phyloP scores from a whole-genome alignment of 306 rosid genomes.

The Gastrolobium villosum region DNA sequence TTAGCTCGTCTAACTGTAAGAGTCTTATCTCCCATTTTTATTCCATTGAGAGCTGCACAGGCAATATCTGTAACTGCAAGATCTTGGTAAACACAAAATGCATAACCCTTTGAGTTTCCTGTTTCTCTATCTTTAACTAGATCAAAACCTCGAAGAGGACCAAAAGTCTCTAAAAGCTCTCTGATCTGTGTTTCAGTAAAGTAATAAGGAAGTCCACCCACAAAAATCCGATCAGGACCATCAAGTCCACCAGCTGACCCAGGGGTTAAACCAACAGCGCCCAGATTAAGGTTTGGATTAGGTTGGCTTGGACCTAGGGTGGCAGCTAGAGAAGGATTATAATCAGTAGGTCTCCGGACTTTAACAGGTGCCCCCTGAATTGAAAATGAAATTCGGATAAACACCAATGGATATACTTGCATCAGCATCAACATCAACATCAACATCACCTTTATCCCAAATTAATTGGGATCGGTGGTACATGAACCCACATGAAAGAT shows the following conservation, averaged over 20 bases:
- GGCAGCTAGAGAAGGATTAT: conserved; percentile 97
- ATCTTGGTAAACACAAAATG: conserved; percentile 99
- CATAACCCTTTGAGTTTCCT: conserved; percentile 98
- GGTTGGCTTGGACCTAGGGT: conserved; percentile 99
- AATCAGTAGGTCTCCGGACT: conserved; percentile 98
- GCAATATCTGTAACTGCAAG: conserved; percentile 99
- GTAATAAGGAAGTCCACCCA: conserved; percentile 98
- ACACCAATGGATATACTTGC: neutral
- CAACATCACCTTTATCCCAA: too few relatives aligned
- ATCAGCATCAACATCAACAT: too few relatives aligned
- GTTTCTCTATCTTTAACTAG: conserved; percentile 98
- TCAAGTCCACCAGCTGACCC: conserved; percentile 99
- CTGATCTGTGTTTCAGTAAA: conserved; percentile 95
- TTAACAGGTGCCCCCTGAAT: conserved; percentile 97
- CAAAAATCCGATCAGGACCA: conserved; percentile 99
- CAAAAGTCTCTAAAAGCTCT: conserved; percentile 96
- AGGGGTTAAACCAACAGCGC: conserved; percentile 94
- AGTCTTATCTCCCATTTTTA: conserved; percentile 99
- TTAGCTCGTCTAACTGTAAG: conserved; percentile 98
- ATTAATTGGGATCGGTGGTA: too few relatives aligned
- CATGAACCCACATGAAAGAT: too few relatives aligned
- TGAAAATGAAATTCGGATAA: conserved; percentile 23
- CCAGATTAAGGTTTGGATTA: conserved; percentile 88
- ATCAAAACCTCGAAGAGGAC: conserved; percentile 98
- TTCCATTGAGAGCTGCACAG: conserved; percentile 98